Evolutionary conservation across 345 rosid genomes (phyloP), one percentile per base, ranked within the genome.

Genomic region (Luvunga scandens): DNA sequence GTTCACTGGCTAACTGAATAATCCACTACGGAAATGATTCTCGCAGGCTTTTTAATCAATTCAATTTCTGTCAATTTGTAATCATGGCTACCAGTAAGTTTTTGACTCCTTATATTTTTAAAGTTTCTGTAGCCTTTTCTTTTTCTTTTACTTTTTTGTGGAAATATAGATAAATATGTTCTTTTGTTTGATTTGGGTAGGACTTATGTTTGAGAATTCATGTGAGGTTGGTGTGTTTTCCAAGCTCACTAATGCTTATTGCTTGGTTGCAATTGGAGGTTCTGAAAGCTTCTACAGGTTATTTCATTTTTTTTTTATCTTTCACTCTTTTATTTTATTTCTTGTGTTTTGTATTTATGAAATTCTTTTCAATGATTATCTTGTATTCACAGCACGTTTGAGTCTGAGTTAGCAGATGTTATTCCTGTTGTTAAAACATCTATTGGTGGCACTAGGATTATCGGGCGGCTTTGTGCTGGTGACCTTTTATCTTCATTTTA

Each of bases 391-490:
- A 91, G 99, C 78, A 68, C 90, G 5, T 94, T 92, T 73, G 99
- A 96, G 89, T n/a, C 93, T 1, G 98, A 96, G 84, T 80, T 96
- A 45, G 92, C 95, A 2, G 97, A 85, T 83, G 93, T 80, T 45
- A 90, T 96, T 70, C 99, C 99, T 34, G 94, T 94, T 33, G 93
- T 94, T 75, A 96, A 96, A 82, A 91, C 99, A 36, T 94, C 98
- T 60, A 82, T 96, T 79, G 91, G 80, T 1, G 99, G 93, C 79
- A 92, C 95, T 59, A 85, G 94, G 80, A 96, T 96, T 31, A 89
- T 96, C 28, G 97, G 97, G 21, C 86, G 97, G 73, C 92, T 96
- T 6, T 91, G 97, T 82, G 95, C 95, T 66, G 99, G 98, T 94
- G 77, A 21, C 82, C 21, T 18, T 69, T 53, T 73, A 66, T 22